Evolutionary conservation across 2,329 filamentous ascomycete species (phyloP), one percentile per base, ranked within the genome.

Genomic region (Pyrenochaeta sp.): DNA sequence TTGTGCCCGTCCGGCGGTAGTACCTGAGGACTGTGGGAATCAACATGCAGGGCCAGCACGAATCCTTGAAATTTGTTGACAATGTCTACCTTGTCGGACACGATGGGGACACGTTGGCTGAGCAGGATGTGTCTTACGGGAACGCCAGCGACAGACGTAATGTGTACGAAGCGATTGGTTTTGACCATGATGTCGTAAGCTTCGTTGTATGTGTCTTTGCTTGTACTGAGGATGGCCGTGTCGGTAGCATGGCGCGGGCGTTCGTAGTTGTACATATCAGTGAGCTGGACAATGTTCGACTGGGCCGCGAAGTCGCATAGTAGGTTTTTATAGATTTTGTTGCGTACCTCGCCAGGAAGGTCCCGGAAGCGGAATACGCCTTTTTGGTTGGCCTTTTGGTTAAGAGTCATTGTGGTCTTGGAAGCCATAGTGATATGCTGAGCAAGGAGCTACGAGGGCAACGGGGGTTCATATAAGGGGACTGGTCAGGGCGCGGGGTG

Each of bases 111-210:
- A 6, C 13, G 26, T 2, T 39, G 17, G 22, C 36, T 39, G 5
- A 15, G 24, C 8, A 53, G 10, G 6, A 48, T n/a, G 4, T 18
- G 2, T 6, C 26, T 28, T 4, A 60, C 3, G 2, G 47, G 49
- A 3, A 55, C 5, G 19, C 36, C 51, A 13, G 13, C 21, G 3
- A 11, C 38, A 1, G 40, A 44, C 7, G 42, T 40, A 7, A 54
- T 26, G 10, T 35, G 44, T 8, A 57, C 46, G 29, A 57, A 60
- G 7, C 48, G 50, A 15, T 58, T 57, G 3, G 39, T 53, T 23
- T 57, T 57, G 19, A 55, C 35, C 55, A 55, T 45, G 17, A 44
- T 31, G 23, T 46, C 32, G 36, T 41, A 58, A 8, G 52, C 48
- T 28, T 55, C 52, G 10, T 34, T 43, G 29, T 50, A 39, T 4